phyloP scores from a whole-genome alignment of 108 stramenopile genomes.

The Aurantiochytrium sp. region DNA sequence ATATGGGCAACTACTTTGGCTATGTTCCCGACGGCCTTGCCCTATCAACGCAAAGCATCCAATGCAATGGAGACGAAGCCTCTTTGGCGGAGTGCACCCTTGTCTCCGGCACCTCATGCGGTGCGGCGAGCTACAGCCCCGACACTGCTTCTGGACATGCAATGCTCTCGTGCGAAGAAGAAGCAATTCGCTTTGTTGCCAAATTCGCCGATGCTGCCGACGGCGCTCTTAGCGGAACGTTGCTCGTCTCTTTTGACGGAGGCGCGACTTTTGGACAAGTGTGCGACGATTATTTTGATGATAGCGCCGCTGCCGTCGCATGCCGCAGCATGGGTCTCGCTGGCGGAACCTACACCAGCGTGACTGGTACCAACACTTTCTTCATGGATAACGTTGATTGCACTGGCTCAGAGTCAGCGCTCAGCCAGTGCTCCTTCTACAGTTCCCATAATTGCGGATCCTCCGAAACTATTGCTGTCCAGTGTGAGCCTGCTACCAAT shows the following conservation, averaged over 20 bases:
- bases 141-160: neutral
- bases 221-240: neutral
- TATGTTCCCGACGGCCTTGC: neutral
- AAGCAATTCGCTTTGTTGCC: neutral
- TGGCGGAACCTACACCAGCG: neutral
- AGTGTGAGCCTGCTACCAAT: no score
- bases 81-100: neutral
- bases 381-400: no score
- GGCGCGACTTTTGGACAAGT: neutral
- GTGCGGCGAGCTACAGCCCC: neutral
- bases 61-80: neutral
- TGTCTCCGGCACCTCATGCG: neutral
- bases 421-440: no score
- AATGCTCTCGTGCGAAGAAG: no score
- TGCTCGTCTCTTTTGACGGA: neutral
- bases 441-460: no score
- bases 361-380: no score
- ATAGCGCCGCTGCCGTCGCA: neutral
- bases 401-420: no score
- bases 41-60: no score
- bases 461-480: no score
- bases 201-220: neutral
- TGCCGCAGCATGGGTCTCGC: neutral
- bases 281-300: neutral
- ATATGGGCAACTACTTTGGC: neutral